These are phyloP conservation scores for Capronia epimyces DNA, from an alignment of 2,329 filamentous ascomycete species.

Conservation along the genomic window DNA sequence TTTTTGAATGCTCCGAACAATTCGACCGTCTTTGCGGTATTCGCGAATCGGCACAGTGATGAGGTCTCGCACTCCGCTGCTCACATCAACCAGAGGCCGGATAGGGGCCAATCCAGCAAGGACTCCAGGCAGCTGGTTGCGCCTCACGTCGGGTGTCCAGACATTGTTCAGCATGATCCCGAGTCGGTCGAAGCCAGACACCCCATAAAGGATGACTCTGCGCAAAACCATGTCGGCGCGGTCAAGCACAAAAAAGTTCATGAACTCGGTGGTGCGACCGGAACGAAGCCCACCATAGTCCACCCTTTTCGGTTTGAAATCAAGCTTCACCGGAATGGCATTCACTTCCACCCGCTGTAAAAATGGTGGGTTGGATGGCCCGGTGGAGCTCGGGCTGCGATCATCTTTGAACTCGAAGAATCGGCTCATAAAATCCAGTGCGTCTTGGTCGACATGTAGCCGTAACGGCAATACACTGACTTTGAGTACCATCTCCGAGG, in stretches of 20 bases:
- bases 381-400: conserved; percentile 45
- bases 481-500: conserved; percentile 81
- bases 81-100: conserved; percentile 85
- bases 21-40: conserved; percentile 87
- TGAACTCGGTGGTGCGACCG: conserved; percentile 92
- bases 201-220: conserved; percentile 87
- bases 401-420: conserved; percentile 98
- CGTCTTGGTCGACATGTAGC: conserved; percentile 94
- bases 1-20: conserved; percentile 87
- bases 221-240: conserved; percentile 78
- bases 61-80: conserved; percentile 77
- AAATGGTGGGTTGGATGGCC: conserved; percentile 71
- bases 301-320: conserved; percentile 98
- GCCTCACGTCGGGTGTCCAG: conserved; percentile 90
- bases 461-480: conserved; percentile 75
- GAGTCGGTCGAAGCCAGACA: conserved; percentile 82
- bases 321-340: conserved; percentile 74
- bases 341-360: conserved; percentile 85
- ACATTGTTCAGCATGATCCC: conserved; percentile 89
- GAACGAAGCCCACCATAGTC: conserved; percentile 90
- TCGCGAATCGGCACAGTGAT: conserved; percentile 86
- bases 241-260: conserved; percentile 96
- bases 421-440: conserved; percentile 89
- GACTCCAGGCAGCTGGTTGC: conserved; percentile 81
- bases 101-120: conserved; percentile 84